Conservation (phyloP, 2,329 filamentous ascomycete species). For the Coccinonectria pachysandricola region DNA sequence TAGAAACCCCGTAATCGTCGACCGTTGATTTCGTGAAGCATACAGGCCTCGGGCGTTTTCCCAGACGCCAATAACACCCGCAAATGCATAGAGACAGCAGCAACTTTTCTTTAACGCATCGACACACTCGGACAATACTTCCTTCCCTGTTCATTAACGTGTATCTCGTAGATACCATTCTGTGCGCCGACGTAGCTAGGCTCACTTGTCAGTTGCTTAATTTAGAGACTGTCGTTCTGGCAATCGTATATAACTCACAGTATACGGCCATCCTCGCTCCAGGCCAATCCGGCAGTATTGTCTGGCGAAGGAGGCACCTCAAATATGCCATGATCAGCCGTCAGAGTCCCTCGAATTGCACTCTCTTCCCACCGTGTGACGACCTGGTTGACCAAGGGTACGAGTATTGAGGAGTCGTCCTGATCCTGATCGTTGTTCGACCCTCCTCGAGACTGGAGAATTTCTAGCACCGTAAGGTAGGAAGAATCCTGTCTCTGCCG, state of each 20-base stretch:
- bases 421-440: conserved; percentile 21
- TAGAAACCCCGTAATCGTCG: no score
- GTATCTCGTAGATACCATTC: conserved; percentile 67
- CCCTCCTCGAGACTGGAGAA: conserved; percentile 26
- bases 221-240: no score
- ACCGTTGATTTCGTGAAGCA: conserved; percentile 3
- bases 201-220: conserved; percentile 8
- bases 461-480: conserved; percentile 28
- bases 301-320: conserved; percentile 37
- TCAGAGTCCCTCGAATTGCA: conserved; percentile 22
- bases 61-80: conserved; percentile 6
- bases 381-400: conserved; percentile 28
- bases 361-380: conserved; percentile 29
- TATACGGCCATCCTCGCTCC: conserved; percentile 50
- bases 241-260: conserved; percentile 47
- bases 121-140: conserved; percentile 48
- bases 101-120: conserved; percentile 32
- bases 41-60: background rate
- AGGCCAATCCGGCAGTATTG: conserved; percentile 51
- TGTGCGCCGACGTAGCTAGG: conserved; percentile 53
- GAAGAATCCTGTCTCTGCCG: conserved; percentile 26
- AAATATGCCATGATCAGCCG: conserved; percentile 30
- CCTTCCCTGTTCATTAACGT: conserved; percentile 51
- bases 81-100: background rate
- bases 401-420: conserved; percentile 27